Evolutionary conservation across 2,329 filamentous ascomycete genomes (phyloP), one percentile per base, ranked within the genome.

Genomic region (Colletotrichum sp.): DNA sequence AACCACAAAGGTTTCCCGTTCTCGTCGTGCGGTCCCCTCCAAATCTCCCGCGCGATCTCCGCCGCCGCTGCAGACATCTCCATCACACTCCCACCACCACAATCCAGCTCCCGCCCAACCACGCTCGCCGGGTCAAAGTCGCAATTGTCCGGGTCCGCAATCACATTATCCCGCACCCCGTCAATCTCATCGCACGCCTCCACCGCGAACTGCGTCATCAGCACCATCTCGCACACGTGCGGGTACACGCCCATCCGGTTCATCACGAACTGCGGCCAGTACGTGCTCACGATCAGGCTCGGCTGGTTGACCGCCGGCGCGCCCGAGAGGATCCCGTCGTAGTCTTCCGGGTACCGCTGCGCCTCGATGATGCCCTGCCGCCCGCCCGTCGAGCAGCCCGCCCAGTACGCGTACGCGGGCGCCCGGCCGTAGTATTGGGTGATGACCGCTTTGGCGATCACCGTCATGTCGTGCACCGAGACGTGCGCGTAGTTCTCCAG

Each of bases 351-450:
- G 76, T 87, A 90, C 18, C 85, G 80, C 77, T 91, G 87, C 0
- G 88, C 86, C 28, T 88, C 83, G 76, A 88, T 88, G 34, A 90
- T 81, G 18, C 90, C 90, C 80, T 92, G 89, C 3, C 90, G 83
- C 1, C 91, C 90, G 16, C 90, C 90, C 0, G 87, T 90, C 3
- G 88, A 90, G 77, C 89, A 91, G 16, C 90, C 89, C 16, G 83
- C 82, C 79, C 86, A 90, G 80, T 90, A 90, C 2, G 85, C 87
- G 76, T 86, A 88, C 2, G 82, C 80, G 3, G 84, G 81, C 5
- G 85, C 83, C 1, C 79, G 75, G 30, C 84, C 82, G 78, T 92
- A 92, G 79, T 88, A 91, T 13, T 82, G 79, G 30, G 85, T 78
- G 4, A 86, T 84, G 32, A 92, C 76, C 6, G 84, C 76, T 78